Percentiles rank a stretch among this genome's conserved stretches.
Conservation (phyloP, 768 basidiomycete genomes). For the Boletus speciosus region DNA sequence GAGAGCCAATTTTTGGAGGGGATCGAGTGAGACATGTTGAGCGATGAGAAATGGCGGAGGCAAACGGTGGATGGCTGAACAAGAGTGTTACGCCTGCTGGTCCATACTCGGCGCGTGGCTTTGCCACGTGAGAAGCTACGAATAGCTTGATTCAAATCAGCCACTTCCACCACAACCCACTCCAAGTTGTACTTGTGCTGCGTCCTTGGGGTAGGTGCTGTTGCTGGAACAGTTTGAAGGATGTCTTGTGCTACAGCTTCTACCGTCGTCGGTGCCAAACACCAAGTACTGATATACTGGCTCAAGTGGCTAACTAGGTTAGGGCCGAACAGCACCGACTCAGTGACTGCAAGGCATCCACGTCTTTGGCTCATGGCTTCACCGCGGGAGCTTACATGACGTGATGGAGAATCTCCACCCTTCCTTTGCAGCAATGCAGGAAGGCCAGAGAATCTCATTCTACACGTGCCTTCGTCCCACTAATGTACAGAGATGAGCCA, state of each 20-base stretch:
- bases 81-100: slow-evolving; percentile 32
- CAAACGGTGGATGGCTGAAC: slow-evolving; percentile 31
- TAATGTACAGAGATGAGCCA: slow-evolving; percentile 6
- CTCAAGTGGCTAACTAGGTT: neutral
- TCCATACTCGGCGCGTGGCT: slow-evolving; percentile 31
- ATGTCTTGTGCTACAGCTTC: neutral
- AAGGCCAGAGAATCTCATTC: slow-evolving; percentile 16
- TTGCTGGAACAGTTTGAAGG: neutral
- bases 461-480: slow-evolving; percentile 16
- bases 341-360: slow-evolving; percentile 9
- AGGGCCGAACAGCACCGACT: neutral
- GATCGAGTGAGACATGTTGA: slow-evolving; percentile 16
- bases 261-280: neutral
- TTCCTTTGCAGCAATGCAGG: slow-evolving; percentile 23
- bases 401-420: slow-evolving; percentile 25
- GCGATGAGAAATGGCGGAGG: slow-evolving; percentile 29
- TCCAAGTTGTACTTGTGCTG: neutral
- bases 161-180: slow-evolving; percentile 9
- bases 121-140: slow-evolving; percentile 28
- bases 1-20: slow-evolving; percentile 2
- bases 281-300: neutral
- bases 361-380: slow-evolving; percentile 18
- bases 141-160: slow-evolving; percentile 19
- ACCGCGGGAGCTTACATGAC: slow-evolving; percentile 15
- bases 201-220: neutral